Evolutionary conservation across 768 basidiomycete genomes (phyloP).

Genomic region (Tulasnella sp.): DNA sequence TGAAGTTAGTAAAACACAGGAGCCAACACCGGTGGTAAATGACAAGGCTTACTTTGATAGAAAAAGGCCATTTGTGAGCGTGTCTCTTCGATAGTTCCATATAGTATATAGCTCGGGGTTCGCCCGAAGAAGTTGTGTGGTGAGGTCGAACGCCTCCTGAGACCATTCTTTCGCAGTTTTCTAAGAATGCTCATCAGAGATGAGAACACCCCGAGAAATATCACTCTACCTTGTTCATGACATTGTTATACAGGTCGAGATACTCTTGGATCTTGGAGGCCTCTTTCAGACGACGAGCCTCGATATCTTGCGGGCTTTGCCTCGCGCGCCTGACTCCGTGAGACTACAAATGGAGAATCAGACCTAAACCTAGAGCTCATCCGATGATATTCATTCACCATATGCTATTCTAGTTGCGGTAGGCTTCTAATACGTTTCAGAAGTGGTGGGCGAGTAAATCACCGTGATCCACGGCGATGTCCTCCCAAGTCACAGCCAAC

Average conservation of each 20-base stretch:
- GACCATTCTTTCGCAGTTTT: constrained; percentile 67
- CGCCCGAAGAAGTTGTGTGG: constrained; percentile 67
- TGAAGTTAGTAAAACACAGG: constrained; percentile 2
- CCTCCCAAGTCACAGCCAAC: background rate
- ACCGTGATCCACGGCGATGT: background rate
- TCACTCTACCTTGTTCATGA: constrained; percentile 58
- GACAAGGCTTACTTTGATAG: constrained; percentile 51
- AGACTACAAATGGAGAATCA: background rate
- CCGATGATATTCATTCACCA: background rate
- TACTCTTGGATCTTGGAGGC: constrained; percentile 73
- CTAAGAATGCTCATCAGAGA: constrained; percentile 43
- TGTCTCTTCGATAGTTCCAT: constrained; percentile 90
- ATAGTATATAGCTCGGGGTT: constrained; percentile 96
- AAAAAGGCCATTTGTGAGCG: constrained; percentile 70
- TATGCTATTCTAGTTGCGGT: background rate
- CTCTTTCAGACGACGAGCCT: constrained; percentile 66
- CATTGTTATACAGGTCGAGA: constrained; percentile 57
- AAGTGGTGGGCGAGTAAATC: background rate
- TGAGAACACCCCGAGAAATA: background rate
- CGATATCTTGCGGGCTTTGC: constrained; percentile 58
- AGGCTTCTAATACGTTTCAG: background rate
- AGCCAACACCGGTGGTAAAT: background rate
- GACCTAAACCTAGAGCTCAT: background rate
- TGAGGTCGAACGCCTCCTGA: constrained; percentile 69
- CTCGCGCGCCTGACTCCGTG: constrained; percentile 62